Conservation (phyloP, 768 basidiomycete genomes). For the Amanita rimosa region DNA sequence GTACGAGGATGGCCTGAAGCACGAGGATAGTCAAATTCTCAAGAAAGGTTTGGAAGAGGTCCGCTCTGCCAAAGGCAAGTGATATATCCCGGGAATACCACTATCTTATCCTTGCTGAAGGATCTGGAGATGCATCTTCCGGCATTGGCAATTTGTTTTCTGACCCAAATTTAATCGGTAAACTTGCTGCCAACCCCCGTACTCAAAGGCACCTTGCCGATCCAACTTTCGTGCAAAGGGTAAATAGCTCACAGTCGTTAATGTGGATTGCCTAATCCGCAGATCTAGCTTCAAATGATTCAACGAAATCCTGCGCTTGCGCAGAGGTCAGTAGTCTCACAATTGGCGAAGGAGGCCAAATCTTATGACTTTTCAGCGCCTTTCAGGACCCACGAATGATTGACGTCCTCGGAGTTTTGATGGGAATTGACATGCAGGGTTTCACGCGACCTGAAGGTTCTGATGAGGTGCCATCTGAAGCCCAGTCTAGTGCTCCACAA, state of each 20-base stretch:
- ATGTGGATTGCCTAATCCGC: slow-evolving; percentile 5
- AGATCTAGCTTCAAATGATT: slow-evolving; percentile 44
- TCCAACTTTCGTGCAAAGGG: slow-evolving; percentile 69
- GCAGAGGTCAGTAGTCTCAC: slow-evolving; percentile 30
- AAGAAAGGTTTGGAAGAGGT: slow-evolving; percentile 88
- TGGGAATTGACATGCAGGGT: slow-evolving; percentile 89
- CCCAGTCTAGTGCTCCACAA: slow-evolving; percentile 22
- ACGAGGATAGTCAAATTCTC: slow-evolving; percentile 74
- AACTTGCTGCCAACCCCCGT: slow-evolving; percentile 80
- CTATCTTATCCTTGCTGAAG: neutral
- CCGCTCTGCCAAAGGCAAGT: slow-evolving; percentile 66
- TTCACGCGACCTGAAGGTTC: slow-evolving; percentile 79
- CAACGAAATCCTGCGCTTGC: slow-evolving; percentile 62
- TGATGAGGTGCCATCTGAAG: slow-evolving; percentile 60
- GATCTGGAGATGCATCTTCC: slow-evolving; percentile 28
- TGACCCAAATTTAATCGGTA: slow-evolving; percentile 75
- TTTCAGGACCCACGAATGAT: slow-evolving; percentile 87
- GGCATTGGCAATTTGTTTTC: slow-evolving; percentile 70
- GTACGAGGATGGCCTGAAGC: slow-evolving; percentile 72
- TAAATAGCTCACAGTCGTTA: slow-evolving; percentile 13
- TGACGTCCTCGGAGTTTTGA: slow-evolving; percentile 82
- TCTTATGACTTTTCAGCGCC: slow-evolving; percentile 22
- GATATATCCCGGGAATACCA: slow-evolving; percentile 15
- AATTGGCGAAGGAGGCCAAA: neutral
- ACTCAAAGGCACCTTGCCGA: slow-evolving; percentile 79